Evolutionary conservation across 2,329 filamentous ascomycete genomes (phyloP).

Genomic region (Aspergillus hiratsukae): DNA sequence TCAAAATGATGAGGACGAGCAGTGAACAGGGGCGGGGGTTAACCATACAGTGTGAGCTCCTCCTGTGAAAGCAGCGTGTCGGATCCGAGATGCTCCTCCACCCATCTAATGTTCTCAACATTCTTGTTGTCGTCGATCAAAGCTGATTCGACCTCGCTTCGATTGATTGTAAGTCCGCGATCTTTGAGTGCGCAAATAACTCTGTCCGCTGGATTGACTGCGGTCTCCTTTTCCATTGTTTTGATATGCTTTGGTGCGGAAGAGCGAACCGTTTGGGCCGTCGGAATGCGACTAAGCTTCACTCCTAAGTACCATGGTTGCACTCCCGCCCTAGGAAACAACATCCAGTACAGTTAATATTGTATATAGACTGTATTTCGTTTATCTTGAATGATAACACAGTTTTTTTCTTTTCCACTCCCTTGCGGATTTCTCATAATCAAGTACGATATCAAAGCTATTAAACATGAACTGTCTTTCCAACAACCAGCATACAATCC

Average conservation of each 20-base stretch:
- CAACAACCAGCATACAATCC: background rate
- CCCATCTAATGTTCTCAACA: conserved; percentile 28
- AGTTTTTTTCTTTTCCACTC: background rate
- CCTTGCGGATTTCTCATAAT: background rate
- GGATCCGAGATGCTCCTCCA: conserved; percentile 25
- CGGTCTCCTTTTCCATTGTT: conserved; percentile 11
- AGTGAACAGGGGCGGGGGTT: background rate
- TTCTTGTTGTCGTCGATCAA: conserved; percentile 18
- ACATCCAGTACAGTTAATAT: background rate
- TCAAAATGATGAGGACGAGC: background rate
- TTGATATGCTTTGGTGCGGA: conserved; percentile 2
- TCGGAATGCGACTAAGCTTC: background rate
- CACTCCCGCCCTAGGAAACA: background rate
- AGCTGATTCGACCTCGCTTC: conserved; percentile 24
- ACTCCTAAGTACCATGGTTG: background rate
- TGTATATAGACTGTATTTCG: no score
- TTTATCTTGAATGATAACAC: background rate
- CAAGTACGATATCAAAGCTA: background rate
- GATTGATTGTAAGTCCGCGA: conserved; percentile 25
- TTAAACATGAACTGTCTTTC: background rate
- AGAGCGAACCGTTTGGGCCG: background rate
- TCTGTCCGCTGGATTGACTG: conserved; percentile 13
- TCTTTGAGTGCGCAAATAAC: conserved; percentile 27
- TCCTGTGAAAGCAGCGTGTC: conserved; percentile 38
- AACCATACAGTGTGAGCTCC: conserved; percentile 33